Evolutionary conservation across 2,329 filamentous ascomycete species (phyloP), one percentile per base, ranked within the genome.

Genomic region (Fusarium tuaranense): DNA sequence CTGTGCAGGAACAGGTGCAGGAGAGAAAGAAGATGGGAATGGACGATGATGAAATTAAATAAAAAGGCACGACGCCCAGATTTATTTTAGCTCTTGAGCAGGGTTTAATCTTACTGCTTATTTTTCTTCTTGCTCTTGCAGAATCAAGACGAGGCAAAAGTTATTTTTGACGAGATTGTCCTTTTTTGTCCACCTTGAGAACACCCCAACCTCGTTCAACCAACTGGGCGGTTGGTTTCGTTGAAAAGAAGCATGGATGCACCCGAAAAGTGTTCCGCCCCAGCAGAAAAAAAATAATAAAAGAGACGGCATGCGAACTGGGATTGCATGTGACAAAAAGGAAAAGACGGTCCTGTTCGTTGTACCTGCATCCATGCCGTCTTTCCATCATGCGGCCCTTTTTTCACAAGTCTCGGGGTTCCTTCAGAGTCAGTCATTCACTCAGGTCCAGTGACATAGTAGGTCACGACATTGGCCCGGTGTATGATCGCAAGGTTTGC

Each of bases 401-500:
- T 46, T 39, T 13, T 46, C 13, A 48, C 38, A 63, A 48, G 64
- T 41, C 51, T 63, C 34, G 20, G 34, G 68, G 51, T 53, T 62
- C 34, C 38, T 22, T 64, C 32, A 38, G 20, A 38, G 61, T 38
- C 39, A 62, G 63, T 75, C 63, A 63, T 75, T 70, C 59, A 70
- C 58, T 61, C 38, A 27, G 60, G 64, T 53, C 72, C 67, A 75
- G 67, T 75, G 72, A 75, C 72, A 63, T 63, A 14, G 46, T 46
- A 73, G 57, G 72, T 75, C 72, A 75, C 72, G 68, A 55, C 65
- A 74, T 64, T 18, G n/a, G 44, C 10, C 8, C 14, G 10, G 16
- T 20, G 14, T 48, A 55, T 63, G 44, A 63, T 53, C 10, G 16
- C n/a, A 39, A 51, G 12, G 20, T 18, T 30, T 51, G 20, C n/a